Evolutionary conservation across 495 filamentous ascomycete species (phyloP).

Genomic region (Ramalina intermedia): DNA sequence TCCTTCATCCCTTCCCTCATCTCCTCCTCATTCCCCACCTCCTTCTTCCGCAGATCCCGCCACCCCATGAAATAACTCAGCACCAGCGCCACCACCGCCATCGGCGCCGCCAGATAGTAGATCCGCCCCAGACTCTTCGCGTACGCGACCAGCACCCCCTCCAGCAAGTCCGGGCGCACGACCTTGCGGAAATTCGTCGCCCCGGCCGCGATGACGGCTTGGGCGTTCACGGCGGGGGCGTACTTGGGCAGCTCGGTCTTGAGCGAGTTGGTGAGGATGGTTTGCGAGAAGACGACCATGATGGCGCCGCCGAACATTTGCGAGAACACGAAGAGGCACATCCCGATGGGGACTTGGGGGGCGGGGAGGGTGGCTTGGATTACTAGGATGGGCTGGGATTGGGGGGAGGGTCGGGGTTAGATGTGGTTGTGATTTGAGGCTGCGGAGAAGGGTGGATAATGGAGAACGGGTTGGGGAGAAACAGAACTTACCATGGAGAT

Average conservation of each 20-base stretch:
- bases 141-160: slow-evolving; percentile 19
- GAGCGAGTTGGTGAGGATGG: slow-evolving; percentile 21
- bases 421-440: slow-evolving; percentile 15
- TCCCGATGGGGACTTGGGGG: slow-evolving; percentile 15
- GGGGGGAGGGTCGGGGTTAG: slow-evolving; percentile 30
- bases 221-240: slow-evolving; percentile 19
- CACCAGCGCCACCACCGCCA: too few species aligned
- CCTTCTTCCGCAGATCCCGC: too few species aligned
- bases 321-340: slow-evolving; percentile 20
- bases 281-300: slow-evolving; percentile 18
- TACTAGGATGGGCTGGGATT: slow-evolving; percentile 19
- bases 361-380: slow-evolving; percentile 19
- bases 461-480: not conserved
- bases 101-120: too few species aligned
- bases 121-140: too few species aligned
- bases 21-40: too few species aligned
- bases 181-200: slow-evolving; percentile 22
- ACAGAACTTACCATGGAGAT: not conserved
- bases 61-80: too few species aligned
- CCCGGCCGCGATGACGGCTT: slow-evolving; percentile 19
- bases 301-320: slow-evolving; percentile 21
- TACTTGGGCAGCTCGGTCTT: slow-evolving; percentile 8
- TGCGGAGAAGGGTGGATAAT: slow-evolving; percentile 13
- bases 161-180: slow-evolving; percentile 13
- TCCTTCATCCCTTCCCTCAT: too few species aligned